Conservation (phyloP, 345 rosid genomes). For the Hibiscus trionum region DNA sequence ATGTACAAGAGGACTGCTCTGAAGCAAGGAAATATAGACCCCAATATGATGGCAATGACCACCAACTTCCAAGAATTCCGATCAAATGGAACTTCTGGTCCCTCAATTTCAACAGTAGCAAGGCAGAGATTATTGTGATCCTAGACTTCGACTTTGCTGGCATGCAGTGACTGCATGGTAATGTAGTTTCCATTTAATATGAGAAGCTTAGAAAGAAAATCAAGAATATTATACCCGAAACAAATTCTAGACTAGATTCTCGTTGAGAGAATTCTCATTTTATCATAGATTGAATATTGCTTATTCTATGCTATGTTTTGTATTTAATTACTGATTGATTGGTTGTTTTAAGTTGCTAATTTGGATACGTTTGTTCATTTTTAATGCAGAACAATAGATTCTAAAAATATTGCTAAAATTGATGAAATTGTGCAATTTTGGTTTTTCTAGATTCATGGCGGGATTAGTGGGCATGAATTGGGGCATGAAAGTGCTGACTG, state of each 20-base stretch:
- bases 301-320: too few relatives aligned
- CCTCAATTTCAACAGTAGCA: constrained; percentile 38
- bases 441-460: too few relatives aligned
- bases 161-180: constrained; percentile 16
- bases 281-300: not conserved
- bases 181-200: constrained; percentile 9
- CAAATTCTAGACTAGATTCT: not conserved
- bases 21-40: constrained; percentile 6
- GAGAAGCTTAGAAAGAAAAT: not conserved
- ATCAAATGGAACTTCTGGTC: constrained; percentile 31
- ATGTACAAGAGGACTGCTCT: constrained; percentile 2
- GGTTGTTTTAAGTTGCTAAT: too few relatives aligned
- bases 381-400: too few relatives aligned
- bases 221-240: not conserved
- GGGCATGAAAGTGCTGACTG: too few relatives aligned
- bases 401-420: too few relatives aligned
- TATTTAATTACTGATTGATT: too few relatives aligned
- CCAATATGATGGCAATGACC: constrained; percentile 32
- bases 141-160: constrained; percentile 47
- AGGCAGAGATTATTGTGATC: constrained; percentile 45
- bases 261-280: too few relatives aligned
- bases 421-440: too few relatives aligned
- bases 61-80: constrained; percentile 54
- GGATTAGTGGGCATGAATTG: too few relatives aligned
- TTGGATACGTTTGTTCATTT: too few relatives aligned